Conservation (phyloP, 805 yeast species). For the Starmerella vitae region DNA sequence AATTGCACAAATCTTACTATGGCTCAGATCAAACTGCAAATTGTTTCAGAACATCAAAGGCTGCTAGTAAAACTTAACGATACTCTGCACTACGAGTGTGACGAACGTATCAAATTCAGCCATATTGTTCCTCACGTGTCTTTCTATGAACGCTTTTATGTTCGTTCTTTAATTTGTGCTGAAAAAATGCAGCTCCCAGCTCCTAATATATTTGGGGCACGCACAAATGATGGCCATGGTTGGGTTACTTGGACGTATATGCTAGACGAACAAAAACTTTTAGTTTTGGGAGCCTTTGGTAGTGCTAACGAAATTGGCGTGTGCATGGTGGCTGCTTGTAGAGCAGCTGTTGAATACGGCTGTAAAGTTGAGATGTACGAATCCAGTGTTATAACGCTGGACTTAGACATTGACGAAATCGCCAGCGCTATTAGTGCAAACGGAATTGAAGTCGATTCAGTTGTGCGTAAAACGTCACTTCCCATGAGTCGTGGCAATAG, state of each 20-base stretch:
- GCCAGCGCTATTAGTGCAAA: constrained; percentile 7
- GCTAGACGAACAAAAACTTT: constrained; percentile 4
- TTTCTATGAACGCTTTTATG: constrained; percentile 13
- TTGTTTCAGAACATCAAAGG: constrained; percentile 9
- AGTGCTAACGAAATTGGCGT: constrained; percentile 14
- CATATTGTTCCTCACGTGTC: constrained; percentile 12
- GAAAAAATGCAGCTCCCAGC: constrained; percentile 5
- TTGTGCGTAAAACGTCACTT: constrained; percentile 4
- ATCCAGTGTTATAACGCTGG: constrained; percentile 5
- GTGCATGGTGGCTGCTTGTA: constrained; percentile 8
- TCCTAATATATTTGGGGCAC: constrained; percentile 13
- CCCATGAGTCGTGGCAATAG: constrained; percentile 10
- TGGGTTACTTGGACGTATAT: constrained; percentile 17
- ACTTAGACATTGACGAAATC: constrained; percentile 4
- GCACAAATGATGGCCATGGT: constrained; percentile 15
- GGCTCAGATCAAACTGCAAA: constrained; percentile 1
- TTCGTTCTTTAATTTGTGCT: constrained; percentile 10
- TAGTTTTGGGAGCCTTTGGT: constrained; percentile 13
- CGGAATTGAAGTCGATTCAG: neutral
- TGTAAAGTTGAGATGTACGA: constrained; percentile 9
- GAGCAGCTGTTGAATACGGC: constrained; percentile 7
- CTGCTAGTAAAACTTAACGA: constrained; percentile 8
- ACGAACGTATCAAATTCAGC: constrained; percentile 1
- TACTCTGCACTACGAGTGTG: constrained; percentile 3
- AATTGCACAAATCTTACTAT: constrained; percentile 4